Conservation (phyloP, 306 rosid genomes). For the Begonia masoniana region DNA sequence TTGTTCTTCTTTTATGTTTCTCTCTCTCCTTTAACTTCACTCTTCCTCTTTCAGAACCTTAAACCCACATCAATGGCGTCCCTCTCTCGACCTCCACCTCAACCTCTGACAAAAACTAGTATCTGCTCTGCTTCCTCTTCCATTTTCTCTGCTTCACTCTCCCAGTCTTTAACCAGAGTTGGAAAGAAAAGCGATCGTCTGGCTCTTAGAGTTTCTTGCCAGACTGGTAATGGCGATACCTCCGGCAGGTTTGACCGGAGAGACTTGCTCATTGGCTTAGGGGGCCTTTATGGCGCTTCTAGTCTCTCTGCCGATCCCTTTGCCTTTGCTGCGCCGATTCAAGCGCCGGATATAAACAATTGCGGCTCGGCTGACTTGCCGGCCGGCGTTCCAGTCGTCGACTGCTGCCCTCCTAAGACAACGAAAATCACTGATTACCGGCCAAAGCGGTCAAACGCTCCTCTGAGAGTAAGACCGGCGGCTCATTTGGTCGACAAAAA, state of each 20-base stretch:
- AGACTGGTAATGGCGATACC: neutral
- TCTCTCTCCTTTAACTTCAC: too few relatives aligned
- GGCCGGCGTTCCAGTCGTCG: conserved; percentile 3
- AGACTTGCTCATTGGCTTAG: conserved; percentile 46
- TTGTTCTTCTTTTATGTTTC: too few relatives aligned
- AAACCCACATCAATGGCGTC: too few relatives aligned
- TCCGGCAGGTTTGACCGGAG: conserved; percentile 30
- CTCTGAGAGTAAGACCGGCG: conserved; percentile 35
- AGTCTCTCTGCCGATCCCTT: conserved; percentile 22
- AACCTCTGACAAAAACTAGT: too few relatives aligned
- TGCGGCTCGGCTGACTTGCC: conserved; percentile 56
- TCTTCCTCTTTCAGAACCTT: too few relatives aligned
- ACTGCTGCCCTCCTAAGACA: conserved; percentile 62
- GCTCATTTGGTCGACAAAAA: conserved; percentile 39
- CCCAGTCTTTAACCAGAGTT: too few relatives aligned
- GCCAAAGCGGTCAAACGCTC: conserved; percentile 5
- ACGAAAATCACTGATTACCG: conserved; percentile 30
- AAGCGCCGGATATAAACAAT: conserved; percentile 28
- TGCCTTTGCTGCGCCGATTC: conserved; percentile 44
- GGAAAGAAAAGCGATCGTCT: too few relatives aligned
- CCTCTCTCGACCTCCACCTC: too few relatives aligned
- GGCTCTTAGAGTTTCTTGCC: conserved; percentile 1
- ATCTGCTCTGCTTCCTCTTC: too few relatives aligned
- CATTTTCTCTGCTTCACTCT: too few relatives aligned
- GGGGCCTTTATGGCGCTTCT: conserved; percentile 43